These are phyloP conservation scores for Yarrowia hollandica DNA, from an alignment of 805 yeast genomes.

Conservation along the genomic window DNA sequence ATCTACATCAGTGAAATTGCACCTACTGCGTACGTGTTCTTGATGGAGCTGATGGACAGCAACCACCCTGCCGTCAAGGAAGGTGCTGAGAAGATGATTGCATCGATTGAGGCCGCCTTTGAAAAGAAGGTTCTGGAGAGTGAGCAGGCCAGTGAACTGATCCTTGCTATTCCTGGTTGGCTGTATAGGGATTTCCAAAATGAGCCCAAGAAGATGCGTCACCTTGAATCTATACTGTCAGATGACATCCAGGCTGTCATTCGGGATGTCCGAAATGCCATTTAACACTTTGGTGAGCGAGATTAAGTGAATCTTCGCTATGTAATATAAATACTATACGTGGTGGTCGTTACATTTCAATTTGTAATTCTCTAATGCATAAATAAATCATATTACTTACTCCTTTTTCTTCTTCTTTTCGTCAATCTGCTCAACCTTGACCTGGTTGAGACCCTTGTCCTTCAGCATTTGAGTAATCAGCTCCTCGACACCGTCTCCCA, in stretches of 20 bases:
- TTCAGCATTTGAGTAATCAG: conserved; percentile 68
- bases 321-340: conserved; percentile 1
- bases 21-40: conserved; percentile 74
- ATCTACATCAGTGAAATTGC: conserved; percentile 86
- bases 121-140: not conserved
- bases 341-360: not conserved
- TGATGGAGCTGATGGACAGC: conserved; percentile 67
- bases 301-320: not conserved
- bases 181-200: conserved; percentile 18
- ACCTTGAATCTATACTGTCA: conserved; percentile 3
- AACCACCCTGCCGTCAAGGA: conserved; percentile 57
- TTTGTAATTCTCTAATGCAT: not conserved
- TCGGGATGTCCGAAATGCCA: conserved; percentile 12
- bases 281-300: not conserved
- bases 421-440: conserved; percentile 85
- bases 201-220: conserved; percentile 24
- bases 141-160: not conserved
- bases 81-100: conserved; percentile 13
- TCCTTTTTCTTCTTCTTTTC: conserved; percentile 50
- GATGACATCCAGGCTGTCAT: conserved; percentile 7
- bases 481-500: conserved; percentile 83
- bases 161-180: conserved; percentile 17
- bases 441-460: conserved; percentile 78
- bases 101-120: conserved; percentile 4
- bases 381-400: conserved; percentile 2